Percentiles rank a stretch among this genome's conserved stretches.
Evolutionary conservation across 1,139 yeast genomes (phyloP).

Genomic region (Blastobotrys ciferrii): DNA sequence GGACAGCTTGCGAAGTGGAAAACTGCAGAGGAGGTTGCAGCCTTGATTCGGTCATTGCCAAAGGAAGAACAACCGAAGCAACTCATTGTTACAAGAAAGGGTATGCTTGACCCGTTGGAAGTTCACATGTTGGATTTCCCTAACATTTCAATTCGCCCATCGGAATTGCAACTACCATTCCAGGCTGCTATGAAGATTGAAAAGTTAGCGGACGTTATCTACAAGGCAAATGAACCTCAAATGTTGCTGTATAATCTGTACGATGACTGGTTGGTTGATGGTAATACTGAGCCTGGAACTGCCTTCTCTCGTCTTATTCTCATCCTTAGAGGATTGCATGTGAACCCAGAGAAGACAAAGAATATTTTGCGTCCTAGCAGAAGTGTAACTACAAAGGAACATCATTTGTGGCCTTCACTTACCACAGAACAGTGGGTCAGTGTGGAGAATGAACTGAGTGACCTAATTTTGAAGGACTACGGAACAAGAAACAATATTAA

Average conservation of each 20-base stretch:
- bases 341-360: constrained; percentile 75
- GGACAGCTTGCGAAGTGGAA: constrained; percentile 97
- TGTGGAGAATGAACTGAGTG: constrained; percentile 84
- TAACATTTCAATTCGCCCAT: constrained; percentile 81
- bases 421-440: constrained; percentile 88
- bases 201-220: constrained; percentile 72
- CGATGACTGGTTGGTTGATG: constrained; percentile 78
- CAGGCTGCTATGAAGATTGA: constrained; percentile 82
- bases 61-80: constrained; percentile 94
- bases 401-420: constrained; percentile 93
- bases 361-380: constrained; percentile 75
- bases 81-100: constrained; percentile 83
- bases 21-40: constrained; percentile 96
- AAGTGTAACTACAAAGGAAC: constrained; percentile 63
- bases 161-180: constrained; percentile 88
- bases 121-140: constrained; percentile 98
- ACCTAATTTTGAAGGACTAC: constrained; percentile 80
- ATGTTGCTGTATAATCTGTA: constrained; percentile 88
- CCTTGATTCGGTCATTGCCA: constrained; percentile 82
- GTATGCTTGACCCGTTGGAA: constrained; percentile 90
- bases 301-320: constrained; percentile 88
- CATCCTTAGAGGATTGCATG: constrained; percentile 73
- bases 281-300: constrained; percentile 72
- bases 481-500: constrained; percentile 83
- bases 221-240: constrained; percentile 88